Conservation (phyloP, 1,284 basidiomycete genomes). For the Trichosporon sp. region DNA sequence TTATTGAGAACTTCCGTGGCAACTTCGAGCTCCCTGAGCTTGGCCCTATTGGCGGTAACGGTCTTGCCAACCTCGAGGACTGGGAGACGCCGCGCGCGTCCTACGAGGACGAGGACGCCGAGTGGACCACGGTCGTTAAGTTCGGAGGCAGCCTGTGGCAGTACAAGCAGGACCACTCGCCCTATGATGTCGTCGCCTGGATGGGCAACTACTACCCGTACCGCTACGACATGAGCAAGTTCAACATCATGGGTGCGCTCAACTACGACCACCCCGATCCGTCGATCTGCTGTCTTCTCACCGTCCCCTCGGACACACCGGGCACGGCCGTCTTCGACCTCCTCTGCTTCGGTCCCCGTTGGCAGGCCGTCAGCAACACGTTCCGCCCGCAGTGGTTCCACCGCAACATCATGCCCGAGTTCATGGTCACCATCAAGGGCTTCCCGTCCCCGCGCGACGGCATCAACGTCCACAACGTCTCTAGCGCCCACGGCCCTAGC, state of each 20-base stretch:
- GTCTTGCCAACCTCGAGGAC: slow-evolving; percentile 60
- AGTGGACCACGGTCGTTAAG: slow-evolving; percentile 51
- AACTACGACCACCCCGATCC: slow-evolving; percentile 51
- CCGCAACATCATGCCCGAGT: slow-evolving; percentile 52
- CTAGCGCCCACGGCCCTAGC: slow-evolving; percentile 33
- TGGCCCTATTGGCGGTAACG: slow-evolving; percentile 60
- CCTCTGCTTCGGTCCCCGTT: slow-evolving; percentile 18
- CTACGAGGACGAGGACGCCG: slow-evolving; percentile 53
- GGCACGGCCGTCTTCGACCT: slow-evolving; percentile 52
- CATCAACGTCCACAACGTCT: slow-evolving; percentile 30
- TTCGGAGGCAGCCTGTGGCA: slow-evolving; percentile 27
- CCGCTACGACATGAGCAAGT: slow-evolving; percentile 64
- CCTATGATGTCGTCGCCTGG: slow-evolving; percentile 62
- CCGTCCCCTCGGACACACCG: slow-evolving; percentile 51
- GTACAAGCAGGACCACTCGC: slow-evolving; percentile 48
- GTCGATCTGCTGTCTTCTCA: slow-evolving; percentile 30
- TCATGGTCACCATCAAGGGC: slow-evolving; percentile 16
- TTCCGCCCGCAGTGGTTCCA: slow-evolving; percentile 54
- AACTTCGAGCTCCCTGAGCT: slow-evolving; percentile 63
- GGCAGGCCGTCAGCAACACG: slow-evolving; percentile 37
- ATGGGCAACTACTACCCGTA: slow-evolving; percentile 66
- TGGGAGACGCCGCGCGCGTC: slow-evolving; percentile 60
- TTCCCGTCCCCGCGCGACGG: slow-evolving; percentile 21
- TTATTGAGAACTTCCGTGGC: slow-evolving; percentile 59
- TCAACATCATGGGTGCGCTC: slow-evolving; percentile 61